Percentiles rank a stretch among this genome's conserved stretches.
Conservation (phyloP, 176 grass and related monocot genomes). For the Pharus latifolius region DNA sequence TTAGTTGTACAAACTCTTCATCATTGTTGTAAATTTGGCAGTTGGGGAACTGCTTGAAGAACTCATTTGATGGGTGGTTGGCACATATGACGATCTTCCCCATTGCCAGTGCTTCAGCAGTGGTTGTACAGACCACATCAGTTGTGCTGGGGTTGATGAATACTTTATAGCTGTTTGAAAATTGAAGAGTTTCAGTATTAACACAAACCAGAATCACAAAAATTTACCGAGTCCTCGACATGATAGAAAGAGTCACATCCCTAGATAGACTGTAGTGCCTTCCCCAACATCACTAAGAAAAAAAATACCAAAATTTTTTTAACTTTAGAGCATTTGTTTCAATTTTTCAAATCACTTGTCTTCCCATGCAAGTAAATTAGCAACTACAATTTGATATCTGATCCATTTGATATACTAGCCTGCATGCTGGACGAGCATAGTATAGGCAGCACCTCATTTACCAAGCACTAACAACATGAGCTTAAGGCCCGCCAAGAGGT, state of each 20-base stretch:
- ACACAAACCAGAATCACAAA: not conserved
- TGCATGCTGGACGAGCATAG: too few species aligned
- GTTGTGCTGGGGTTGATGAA: slow-evolving; percentile 96
- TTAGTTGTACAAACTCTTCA: slow-evolving; percentile 76
- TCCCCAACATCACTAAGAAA: not conserved
- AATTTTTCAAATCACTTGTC: too few species aligned
- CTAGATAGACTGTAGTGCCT: not conserved
- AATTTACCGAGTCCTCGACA: not conserved
- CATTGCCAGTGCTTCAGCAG: slow-evolving; percentile 91
- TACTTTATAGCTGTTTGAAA: slow-evolving; percentile 65
- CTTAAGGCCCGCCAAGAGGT: not conserved
- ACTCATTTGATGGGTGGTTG: slow-evolving; percentile 92
- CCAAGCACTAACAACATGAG: too few species aligned
- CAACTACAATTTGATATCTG: too few species aligned
- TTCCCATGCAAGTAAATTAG: too few species aligned
- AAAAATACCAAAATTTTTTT: too few species aligned
- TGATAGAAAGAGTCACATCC: not conserved
- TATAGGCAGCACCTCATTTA: too few species aligned
- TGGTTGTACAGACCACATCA: slow-evolving; percentile 90
- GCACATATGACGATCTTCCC: slow-evolving; percentile 94
- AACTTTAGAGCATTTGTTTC: too few species aligned
- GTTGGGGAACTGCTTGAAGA: slow-evolving; percentile 96
- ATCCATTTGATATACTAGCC: too few species aligned
- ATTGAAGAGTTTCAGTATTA: slow-evolving; percentile 16
- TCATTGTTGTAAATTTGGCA: slow-evolving; percentile 65